Evolutionary conservation across 164 flowering plant genomes (phyloP), one percentile per base, ranked within the genome.

Genomic region (Chimonanthus salicifolius): DNA sequence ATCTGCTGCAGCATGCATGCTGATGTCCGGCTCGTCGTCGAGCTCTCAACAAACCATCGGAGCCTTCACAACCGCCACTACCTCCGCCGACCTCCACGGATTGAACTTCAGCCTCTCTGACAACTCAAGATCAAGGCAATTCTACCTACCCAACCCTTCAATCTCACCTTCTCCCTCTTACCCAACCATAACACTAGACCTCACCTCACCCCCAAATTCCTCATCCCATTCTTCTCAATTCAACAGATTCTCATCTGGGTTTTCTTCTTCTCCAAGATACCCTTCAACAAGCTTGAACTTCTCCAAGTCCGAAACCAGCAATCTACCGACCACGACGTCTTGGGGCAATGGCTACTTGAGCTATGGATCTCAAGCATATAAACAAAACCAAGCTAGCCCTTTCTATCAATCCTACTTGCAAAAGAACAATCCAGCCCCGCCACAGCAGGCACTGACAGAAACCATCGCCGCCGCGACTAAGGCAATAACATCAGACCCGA

Each of bases 171-270:
- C 92, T 2, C 77, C 94, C 62, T 78, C 92, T 0, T 77, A 74
- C 81, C 97, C 97, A 15, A 90, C 97, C 20, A 88, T 96, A 78
- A 94, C 97, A 43, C 88, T 96, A n/a, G 99, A 96, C 78, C 94
- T 96, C 70, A 92, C 98, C 63, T 76, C 84, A 66, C 82, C 86
- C 54, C 51, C 83, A 47, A 51, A 84, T 2, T 68, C 83, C 3
- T 72, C 83, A 3, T 67, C 88, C 5, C 74, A 84, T 45, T 68
- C 83, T 47, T 58, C 88, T n/a, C 88, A 75, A 54, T 77, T 86
- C 78, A 85, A 69, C 62, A 82, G 80, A 68, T 76, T 85, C 46
- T 69, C 78, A 47, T 68, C 82, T 18, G 80, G 47, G 60, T 76
- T 75, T 62, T 71, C 81, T 18, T 49, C 83, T 15, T 43, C 77